These are phyloP conservation scores for Fusarium oligoseptatum DNA, from an alignment of 2,329 filamentous ascomycete species.

Conservation along the genomic window DNA sequence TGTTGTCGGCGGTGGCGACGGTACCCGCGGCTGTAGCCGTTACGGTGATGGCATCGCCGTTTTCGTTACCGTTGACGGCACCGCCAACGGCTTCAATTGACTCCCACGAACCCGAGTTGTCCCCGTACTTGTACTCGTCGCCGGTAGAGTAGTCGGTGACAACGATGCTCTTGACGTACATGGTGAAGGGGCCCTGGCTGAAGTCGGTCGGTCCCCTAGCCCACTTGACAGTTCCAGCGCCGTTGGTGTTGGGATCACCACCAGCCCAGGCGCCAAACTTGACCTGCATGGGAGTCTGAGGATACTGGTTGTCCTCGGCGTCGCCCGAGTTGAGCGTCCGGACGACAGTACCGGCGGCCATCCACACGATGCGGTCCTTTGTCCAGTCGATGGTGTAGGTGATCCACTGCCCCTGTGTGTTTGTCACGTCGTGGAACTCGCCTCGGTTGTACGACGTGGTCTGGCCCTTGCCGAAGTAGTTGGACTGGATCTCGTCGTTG, in stretches of 20 bases:
- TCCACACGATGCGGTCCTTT: slow-evolving; percentile 85
- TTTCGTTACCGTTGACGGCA: slow-evolving; percentile 76
- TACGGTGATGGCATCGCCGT: slow-evolving; percentile 63
- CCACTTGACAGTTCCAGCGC: slow-evolving; percentile 88
- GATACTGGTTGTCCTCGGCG: slow-evolving; percentile 82
- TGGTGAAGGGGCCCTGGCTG: slow-evolving; percentile 83
- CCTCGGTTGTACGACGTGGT: slow-evolving; percentile 90
- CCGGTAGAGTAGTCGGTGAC: slow-evolving; percentile 96
- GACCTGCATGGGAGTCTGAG: slow-evolving; percentile 95
- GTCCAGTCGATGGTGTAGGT: slow-evolving; percentile 97
- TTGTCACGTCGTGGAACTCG: slow-evolving; percentile 77
- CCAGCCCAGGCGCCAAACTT: slow-evolving; percentile 94
- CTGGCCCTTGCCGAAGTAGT: slow-evolving; percentile 96
- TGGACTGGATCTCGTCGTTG: slow-evolving; percentile 85
- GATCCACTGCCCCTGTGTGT: slow-evolving; percentile 81
- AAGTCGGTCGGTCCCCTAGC: slow-evolving; percentile 90
- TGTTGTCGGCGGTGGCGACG: slow-evolving; percentile 73
- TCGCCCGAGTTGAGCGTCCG: slow-evolving; percentile 79
- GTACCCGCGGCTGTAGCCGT: slow-evolving; percentile 72
- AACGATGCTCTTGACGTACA: slow-evolving; percentile 82
- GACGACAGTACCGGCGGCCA: slow-evolving; percentile 81
- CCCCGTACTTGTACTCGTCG: slow-evolving; percentile 83
- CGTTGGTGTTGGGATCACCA: slow-evolving; percentile 81
- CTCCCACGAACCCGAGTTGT: slow-evolving; percentile 81
- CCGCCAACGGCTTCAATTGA: slow-evolving; percentile 89